Evolutionary conservation across 23 red algal species (phyloP).

Genomic region (Gracilaria gracilis): DNA sequence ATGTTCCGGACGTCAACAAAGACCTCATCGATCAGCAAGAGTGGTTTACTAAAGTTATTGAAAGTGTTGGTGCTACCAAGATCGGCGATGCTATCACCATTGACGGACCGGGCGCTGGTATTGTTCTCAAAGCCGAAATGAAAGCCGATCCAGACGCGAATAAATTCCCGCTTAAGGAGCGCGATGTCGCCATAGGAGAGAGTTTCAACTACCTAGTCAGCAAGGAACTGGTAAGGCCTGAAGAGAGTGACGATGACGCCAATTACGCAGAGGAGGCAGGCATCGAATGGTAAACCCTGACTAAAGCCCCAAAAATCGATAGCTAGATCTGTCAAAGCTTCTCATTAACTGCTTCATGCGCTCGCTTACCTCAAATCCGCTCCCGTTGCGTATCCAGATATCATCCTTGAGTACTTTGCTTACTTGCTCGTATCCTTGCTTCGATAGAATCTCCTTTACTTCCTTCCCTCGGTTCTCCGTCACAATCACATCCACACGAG

Average conservation of each 20-base stretch:
- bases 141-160: conserved; percentile 48
- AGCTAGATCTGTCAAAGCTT: conserved; percentile 27
- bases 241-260: conserved; percentile 71
- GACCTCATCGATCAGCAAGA: conserved; percentile 55
- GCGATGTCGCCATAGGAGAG: conserved; percentile 53
- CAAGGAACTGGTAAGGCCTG: conserved; percentile 63
- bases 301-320: conserved; percentile 27
- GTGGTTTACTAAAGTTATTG: conserved; percentile 61
- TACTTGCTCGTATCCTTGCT: conserved; percentile 27
- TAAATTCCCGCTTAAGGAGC: conserved; percentile 64
- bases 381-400: conserved; percentile 57
- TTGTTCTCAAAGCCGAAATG: conserved; percentile 54
- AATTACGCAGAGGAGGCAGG: conserved; percentile 72
- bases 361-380: conserved; percentile 40
- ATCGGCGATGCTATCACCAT: conserved; percentile 23
- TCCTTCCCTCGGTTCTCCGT: conserved; percentile 47
- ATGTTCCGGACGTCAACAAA: conserved; percentile 42
- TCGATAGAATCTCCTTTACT: conserved; percentile 37
- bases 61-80: conserved; percentile 26
- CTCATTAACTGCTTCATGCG: conserved; percentile 31
- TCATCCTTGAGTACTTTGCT: conserved; percentile 53
- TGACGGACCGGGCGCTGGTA: conserved; percentile 4
- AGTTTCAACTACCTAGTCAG: conserved; percentile 60
- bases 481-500: conserved; percentile 68
- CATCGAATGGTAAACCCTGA: conserved; percentile 70